A percentile compares a stretch with the other conserved stretches of the same genome.
Conservation (phyloP, 2,329 filamentous ascomycete genomes). For the Exophiala calicioides region DNA sequence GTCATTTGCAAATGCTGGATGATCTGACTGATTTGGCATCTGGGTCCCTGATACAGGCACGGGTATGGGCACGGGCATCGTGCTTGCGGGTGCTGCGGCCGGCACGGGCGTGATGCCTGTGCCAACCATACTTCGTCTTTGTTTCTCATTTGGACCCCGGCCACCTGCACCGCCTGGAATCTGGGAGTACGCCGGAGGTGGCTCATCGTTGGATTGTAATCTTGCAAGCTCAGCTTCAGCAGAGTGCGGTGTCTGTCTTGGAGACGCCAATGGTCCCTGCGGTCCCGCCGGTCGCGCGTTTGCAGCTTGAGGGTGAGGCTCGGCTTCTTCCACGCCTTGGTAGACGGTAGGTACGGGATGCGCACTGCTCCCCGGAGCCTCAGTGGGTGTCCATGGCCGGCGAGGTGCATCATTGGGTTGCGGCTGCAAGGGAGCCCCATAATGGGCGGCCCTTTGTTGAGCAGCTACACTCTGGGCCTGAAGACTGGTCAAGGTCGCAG, state of each 20-base stretch:
- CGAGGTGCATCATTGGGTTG: constrained; percentile 42
- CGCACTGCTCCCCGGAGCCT: constrained; percentile 79
- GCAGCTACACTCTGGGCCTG: constrained; percentile 81
- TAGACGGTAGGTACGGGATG: constrained; percentile 91
- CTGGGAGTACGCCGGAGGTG: constrained; percentile 92
- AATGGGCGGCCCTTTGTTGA: constrained; percentile 73
- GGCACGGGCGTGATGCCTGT: constrained; percentile 23
- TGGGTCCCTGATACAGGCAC: no score
- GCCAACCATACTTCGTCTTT: constrained; percentile 47
- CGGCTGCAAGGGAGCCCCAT: constrained; percentile 55
- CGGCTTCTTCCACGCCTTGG: constrained; percentile 76
- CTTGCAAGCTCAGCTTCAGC: constrained; percentile 84
- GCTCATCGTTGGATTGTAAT: constrained; percentile 65
- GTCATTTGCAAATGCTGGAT: constrained; percentile 92
- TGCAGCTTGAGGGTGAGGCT: constrained; percentile 42
- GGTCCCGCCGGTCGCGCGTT: constrained; percentile 45
- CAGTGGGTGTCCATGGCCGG: constrained; percentile 93
- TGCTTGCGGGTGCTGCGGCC: constrained; percentile 24
- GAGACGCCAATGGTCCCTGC: constrained; percentile 33
- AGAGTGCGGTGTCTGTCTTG: constrained; percentile 61
- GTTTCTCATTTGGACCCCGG: constrained; percentile 76
- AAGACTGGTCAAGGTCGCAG: constrained; percentile 76
- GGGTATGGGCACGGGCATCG: no score
- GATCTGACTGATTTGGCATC: constrained; percentile 53
- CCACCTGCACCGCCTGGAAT: constrained; percentile 55